Conservation (phyloP, 2,329 filamentous ascomycete species). For the Lanzia echinophila region DNA sequence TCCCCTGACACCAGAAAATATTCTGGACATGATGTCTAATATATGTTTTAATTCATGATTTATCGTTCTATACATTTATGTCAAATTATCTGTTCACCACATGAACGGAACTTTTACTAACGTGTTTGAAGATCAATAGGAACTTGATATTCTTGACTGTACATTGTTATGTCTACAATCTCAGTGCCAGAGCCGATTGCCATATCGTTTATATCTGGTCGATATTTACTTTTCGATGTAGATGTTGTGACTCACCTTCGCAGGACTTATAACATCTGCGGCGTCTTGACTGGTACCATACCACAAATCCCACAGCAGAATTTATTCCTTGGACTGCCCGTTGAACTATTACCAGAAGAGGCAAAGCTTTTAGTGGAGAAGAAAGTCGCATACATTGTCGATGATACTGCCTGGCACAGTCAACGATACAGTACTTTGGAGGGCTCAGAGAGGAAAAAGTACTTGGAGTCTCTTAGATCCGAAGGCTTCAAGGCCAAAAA, state of each 20-base stretch:
- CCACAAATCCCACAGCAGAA: constrained; percentile 94
- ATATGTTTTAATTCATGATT: constrained; percentile 44
- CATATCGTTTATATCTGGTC: constrained; percentile 72
- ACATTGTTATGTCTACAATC: constrained; percentile 6
- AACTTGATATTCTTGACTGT: neutral
- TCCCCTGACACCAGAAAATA: constrained; percentile 57
- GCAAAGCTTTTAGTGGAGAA: constrained; percentile 73
- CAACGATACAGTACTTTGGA: constrained; percentile 53
- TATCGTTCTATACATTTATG: constrained; percentile 24
- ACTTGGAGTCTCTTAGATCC: constrained; percentile 48
- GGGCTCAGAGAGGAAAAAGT: constrained; percentile 52
- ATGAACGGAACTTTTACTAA: neutral
- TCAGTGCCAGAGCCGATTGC: constrained; percentile 52
- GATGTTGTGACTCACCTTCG: constrained; percentile 72
- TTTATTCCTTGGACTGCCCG: constrained; percentile 79
- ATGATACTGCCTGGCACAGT: constrained; percentile 68
- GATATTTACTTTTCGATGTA: constrained; percentile 86
- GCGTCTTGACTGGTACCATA: constrained; percentile 77
- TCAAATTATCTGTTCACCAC: neutral
- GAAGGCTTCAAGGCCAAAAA: constrained; percentile 41
- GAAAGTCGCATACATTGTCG: constrained; percentile 69
- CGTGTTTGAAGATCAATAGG: neutral
- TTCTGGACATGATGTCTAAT: constrained; percentile 42
- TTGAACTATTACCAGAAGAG: constrained; percentile 90
- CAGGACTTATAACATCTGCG: constrained; percentile 74